Percentiles rank a stretch among this genome's conserved stretches.
Conservation (phyloP, 1,284 basidiomycete species). For the Pterulicium gracile region DNA sequence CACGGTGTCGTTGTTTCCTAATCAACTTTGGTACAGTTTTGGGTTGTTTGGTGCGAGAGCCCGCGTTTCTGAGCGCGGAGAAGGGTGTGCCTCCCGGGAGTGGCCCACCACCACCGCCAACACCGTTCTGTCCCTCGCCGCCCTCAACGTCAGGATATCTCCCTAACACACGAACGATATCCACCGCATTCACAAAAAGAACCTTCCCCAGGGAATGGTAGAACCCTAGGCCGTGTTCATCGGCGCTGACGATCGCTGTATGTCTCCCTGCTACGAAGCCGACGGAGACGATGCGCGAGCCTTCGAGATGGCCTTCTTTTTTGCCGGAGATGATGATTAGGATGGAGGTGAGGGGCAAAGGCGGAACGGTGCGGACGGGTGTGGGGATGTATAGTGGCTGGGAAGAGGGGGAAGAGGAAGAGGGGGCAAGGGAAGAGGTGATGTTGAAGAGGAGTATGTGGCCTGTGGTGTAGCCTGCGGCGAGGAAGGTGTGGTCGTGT, state of each 20-base stretch:
- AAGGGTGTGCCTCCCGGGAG: no score
- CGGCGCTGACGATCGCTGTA: slow-evolving; percentile 88
- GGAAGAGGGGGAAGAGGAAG: slow-evolving; percentile 64
- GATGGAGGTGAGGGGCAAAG: slow-evolving; percentile 42
- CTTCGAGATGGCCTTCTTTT: slow-evolving; percentile 86
- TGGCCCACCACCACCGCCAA: no score
- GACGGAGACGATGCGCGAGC: slow-evolving; percentile 80
- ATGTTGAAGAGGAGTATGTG: slow-evolving; percentile 86
- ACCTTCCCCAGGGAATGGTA: slow-evolving; percentile 94
- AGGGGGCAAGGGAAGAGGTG: slow-evolving; percentile 52
- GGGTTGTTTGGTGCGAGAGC: background rate
- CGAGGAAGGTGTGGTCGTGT: slow-evolving; percentile 89
- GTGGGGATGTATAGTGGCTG: slow-evolving; percentile 47
- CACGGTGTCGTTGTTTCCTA: slow-evolving; percentile 43
- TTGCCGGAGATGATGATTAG: slow-evolving; percentile 64
- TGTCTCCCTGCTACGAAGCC: slow-evolving; percentile 91
- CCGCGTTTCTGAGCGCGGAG: background rate
- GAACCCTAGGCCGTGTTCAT: slow-evolving; percentile 88
- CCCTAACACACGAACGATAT: slow-evolving; percentile 90
- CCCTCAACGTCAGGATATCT: slow-evolving; percentile 64
- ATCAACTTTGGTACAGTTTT: background rate
- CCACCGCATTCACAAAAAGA: slow-evolving; percentile 90
- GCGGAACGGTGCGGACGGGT: slow-evolving; percentile 62
- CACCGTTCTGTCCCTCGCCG: no score
- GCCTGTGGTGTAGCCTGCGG: slow-evolving; percentile 80